Conservation (phyloP, 2,329 filamentous ascomycete species). For the Fonsecaea pedrosoi region DNA sequence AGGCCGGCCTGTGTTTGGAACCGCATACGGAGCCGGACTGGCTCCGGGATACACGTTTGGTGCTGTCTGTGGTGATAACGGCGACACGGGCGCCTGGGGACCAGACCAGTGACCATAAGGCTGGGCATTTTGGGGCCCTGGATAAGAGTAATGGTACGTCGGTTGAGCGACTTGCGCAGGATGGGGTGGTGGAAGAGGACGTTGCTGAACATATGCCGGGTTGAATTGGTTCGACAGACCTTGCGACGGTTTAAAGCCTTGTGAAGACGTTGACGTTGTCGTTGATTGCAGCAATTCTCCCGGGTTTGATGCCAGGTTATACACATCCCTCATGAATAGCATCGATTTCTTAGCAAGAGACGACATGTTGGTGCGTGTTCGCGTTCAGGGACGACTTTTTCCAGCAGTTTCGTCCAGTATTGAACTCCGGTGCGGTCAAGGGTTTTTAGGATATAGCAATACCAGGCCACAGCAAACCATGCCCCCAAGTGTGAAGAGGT, state of each 20-base stretch:
- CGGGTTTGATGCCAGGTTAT: constrained; percentile 19
- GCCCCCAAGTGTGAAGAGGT: not conserved
- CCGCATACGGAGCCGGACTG: not conserved
- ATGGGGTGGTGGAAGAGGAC: constrained; percentile 13
- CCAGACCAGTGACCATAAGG: constrained; percentile 23
- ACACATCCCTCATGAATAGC: constrained; percentile 34
- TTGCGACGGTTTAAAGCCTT: constrained; percentile 18
- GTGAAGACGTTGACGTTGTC: constrained; percentile 10
- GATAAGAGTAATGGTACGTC: constrained; percentile 11
- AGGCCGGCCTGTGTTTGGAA: not conserved
- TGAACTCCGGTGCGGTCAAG: not conserved
- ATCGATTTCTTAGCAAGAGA: constrained; percentile 34
- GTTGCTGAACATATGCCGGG: constrained; percentile 9
- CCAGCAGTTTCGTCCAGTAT: too few relatives aligned
- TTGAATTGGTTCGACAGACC: constrained; percentile 26
- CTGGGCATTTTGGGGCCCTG: constrained; percentile 6
- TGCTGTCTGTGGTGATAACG: constrained; percentile 11
- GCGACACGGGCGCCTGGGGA: constrained; percentile 14
- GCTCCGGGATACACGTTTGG: not conserved
- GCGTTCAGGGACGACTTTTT: too few relatives aligned
- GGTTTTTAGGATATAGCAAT: not conserved
- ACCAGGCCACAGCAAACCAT: not conserved
- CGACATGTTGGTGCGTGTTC: constrained; percentile 20
- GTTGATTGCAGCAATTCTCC: constrained; percentile 11
- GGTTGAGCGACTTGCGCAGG: not conserved